phyloP scores from a whole-genome alignment of 2,329 filamentous ascomycete genomes.

The Monilinia fructicola region DNA sequence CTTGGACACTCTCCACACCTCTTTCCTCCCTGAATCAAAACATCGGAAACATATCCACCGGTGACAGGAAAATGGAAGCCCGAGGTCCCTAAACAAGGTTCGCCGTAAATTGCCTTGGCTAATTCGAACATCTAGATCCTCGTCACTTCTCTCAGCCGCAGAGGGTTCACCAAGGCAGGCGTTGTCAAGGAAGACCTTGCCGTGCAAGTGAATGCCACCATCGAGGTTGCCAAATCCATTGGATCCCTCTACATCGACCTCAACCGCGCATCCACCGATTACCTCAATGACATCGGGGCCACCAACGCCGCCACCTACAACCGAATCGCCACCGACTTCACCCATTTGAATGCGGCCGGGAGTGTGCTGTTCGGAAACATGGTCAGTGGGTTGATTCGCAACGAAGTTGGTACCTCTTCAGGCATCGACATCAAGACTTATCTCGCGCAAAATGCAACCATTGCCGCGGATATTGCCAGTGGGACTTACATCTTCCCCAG shows the following conservation, averaged over 20 bases:
- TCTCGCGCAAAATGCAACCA: conserved; percentile 1
- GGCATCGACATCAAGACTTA: conserved; percentile 1
- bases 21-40: not conserved
- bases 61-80: not conserved
- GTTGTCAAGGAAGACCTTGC: conserved; percentile 46
- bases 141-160: conserved; percentile 48
- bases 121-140: conserved; percentile 45
- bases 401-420: not conserved
- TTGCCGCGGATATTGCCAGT: not conserved
- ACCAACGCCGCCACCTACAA: conserved; percentile 47
- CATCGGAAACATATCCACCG: not conserved
- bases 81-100: not conserved
- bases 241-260: conserved; percentile 45
- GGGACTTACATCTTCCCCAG: conserved; percentile 11
- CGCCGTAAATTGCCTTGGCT: not conserved
- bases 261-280: conserved; percentile 46
- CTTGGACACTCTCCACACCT: no score
- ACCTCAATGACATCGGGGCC: conserved; percentile 49
- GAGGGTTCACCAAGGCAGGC: conserved; percentile 43
- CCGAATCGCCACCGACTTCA: conserved; percentile 46
- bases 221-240: conserved; percentile 43
- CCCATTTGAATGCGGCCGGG: conserved; percentile 49
- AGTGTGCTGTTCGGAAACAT: conserved; percentile 49
- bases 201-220: conserved; percentile 44
- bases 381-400: conserved; percentile 44